Evolutionary conservation across 371 early-diverging fungal species (phyloP).

Genomic region (Apophysomyces ossiformis): DNA sequence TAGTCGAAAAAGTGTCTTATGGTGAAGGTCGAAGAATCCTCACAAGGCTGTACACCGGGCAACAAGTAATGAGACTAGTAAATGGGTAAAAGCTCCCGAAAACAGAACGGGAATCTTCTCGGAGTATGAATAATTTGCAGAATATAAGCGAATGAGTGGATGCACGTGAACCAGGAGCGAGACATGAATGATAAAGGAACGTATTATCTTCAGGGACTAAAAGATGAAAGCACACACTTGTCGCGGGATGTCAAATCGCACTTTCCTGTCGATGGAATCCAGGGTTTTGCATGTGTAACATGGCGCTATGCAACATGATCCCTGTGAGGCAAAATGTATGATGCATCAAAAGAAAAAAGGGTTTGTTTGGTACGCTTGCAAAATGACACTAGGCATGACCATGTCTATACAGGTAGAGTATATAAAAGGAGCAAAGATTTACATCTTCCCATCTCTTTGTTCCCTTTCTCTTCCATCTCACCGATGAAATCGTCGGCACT

Average conservation of each 20-base stretch:
- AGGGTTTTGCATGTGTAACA: conserved; percentile 1
- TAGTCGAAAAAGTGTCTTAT: no score
- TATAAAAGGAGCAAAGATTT: background rate
- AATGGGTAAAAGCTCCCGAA: no score
- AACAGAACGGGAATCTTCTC: background rate
- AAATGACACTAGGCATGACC: background rate
- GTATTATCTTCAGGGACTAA: background rate
- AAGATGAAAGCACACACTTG: background rate
- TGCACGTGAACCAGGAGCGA: background rate
- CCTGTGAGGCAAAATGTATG: background rate
- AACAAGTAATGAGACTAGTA: no score
- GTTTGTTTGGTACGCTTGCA: background rate
- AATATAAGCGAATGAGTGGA: background rate
- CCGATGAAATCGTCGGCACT: conserved; percentile 8
- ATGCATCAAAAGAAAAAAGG: background rate
- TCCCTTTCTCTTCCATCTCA: background rate
- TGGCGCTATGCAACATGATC: background rate
- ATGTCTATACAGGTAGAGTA: background rate
- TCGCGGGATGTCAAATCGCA: background rate
- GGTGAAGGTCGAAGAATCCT: no score
- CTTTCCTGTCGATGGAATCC: background rate
- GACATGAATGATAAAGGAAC: background rate
- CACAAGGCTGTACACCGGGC: no score
- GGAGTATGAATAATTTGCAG: background rate
- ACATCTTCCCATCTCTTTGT: background rate